phyloP scores from a whole-genome alignment of 2,329 filamentous ascomycete species.

The Penicillium sumatraense region DNA sequence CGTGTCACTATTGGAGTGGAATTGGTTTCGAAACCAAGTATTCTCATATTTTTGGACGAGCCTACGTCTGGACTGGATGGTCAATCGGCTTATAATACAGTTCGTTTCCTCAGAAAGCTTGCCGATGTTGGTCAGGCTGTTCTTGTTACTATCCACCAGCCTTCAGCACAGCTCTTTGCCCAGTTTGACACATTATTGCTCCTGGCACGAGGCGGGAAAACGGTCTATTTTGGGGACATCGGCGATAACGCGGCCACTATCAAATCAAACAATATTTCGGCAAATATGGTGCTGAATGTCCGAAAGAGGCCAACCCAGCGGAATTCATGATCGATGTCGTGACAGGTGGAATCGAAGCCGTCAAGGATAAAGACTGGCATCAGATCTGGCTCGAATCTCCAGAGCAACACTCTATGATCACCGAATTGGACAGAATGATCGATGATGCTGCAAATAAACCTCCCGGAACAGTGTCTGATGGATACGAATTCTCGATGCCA shows the following conservation, averaged over 20 bases:
- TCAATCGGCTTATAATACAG: slow-evolving; percentile 63
- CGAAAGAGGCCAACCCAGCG: slow-evolving; percentile 63
- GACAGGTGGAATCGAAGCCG: slow-evolving; percentile 48
- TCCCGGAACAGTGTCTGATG: slow-evolving; percentile 46
- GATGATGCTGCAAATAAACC: slow-evolving; percentile 47
- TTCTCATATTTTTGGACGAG: slow-evolving; percentile 72
- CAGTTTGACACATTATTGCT: slow-evolving; percentile 73
- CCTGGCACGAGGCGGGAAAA: slow-evolving; percentile 69
- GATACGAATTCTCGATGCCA: slow-evolving; percentile 68
- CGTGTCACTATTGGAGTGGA: slow-evolving; percentile 74
- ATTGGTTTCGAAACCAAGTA: slow-evolving; percentile 68
- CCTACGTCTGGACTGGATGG: slow-evolving; percentile 72
- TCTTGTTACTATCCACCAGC: slow-evolving; percentile 73
- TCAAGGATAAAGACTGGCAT: slow-evolving; percentile 62
- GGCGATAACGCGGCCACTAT: slow-evolving; percentile 68
- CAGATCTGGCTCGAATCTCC: slow-evolving; percentile 70
- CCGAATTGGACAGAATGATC: slow-evolving; percentile 70
- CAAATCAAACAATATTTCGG: slow-evolving; percentile 68
- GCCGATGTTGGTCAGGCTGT: slow-evolving; percentile 69
- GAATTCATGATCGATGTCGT: slow-evolving; percentile 60
- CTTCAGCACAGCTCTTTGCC: slow-evolving; percentile 67
- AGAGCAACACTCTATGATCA: slow-evolving; percentile 60
- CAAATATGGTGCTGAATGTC: slow-evolving; percentile 66
- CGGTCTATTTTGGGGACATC: slow-evolving; percentile 71
- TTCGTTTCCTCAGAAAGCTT: slow-evolving; percentile 56